Percentiles rank a stretch among this genome's conserved stretches.
Conservation (phyloP, 331 rosid species). For the Saraca asoca region DNA sequence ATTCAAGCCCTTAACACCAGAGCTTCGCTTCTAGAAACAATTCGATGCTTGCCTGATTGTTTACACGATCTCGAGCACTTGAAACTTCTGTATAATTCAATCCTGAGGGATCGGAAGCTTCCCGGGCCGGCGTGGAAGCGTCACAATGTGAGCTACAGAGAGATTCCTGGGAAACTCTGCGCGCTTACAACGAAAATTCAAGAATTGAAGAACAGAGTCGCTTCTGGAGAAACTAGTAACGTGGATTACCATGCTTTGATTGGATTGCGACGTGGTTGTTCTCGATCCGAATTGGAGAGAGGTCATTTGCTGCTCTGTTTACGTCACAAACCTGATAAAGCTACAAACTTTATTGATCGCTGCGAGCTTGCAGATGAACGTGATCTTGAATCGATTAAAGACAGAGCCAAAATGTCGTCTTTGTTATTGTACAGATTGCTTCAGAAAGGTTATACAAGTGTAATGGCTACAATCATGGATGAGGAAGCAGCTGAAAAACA, state of each 20-base stretch:
- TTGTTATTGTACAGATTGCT: constrained; percentile 76
- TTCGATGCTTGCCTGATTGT: constrained; percentile 83
- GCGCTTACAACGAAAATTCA: constrained; percentile 63
- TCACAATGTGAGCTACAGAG: constrained; percentile 72
- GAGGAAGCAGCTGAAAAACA: constrained; percentile 81
- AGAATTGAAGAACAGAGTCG: constrained; percentile 66
- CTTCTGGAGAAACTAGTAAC: constrained; percentile 65
- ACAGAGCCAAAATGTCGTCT: constrained; percentile 75
- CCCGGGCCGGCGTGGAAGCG: constrained; percentile 92
- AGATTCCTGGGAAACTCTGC: constrained; percentile 83
- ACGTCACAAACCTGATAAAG: constrained; percentile 86
- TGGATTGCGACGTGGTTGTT: constrained; percentile 83
- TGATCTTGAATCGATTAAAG: constrained; percentile 73
- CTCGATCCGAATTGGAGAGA: constrained; percentile 83
- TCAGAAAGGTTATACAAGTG: constrained; percentile 77
- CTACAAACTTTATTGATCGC: constrained; percentile 64
- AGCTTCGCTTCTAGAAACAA: constrained; percentile 71
- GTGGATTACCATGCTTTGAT: constrained; percentile 83
- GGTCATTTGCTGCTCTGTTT: constrained; percentile 68
- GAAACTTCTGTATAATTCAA: constrained; percentile 82
- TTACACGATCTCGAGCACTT: constrained; percentile 89
- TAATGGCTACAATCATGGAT: constrained; percentile 58
- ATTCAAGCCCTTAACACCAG: constrained; percentile 88
- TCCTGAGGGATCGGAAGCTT: constrained; percentile 77
- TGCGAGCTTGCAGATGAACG: constrained; percentile 76